Evolutionary conservation across 441 rosid genomes (phyloP), one percentile per base, ranked within the genome.

Genomic region (Arabidopsis hybrid): DNA sequence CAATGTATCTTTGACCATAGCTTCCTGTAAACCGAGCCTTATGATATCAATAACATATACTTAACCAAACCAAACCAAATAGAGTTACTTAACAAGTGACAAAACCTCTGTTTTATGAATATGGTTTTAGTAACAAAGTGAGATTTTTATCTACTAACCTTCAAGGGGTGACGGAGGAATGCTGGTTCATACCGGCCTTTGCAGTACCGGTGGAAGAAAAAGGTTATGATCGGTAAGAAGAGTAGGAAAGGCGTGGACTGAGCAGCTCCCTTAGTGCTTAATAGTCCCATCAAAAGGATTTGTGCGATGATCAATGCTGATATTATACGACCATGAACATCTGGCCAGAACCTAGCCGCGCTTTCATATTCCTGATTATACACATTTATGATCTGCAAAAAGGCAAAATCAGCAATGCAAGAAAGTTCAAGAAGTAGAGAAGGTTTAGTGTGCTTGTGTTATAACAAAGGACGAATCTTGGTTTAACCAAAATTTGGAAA

Each of bases 311-410:
- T 60, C 77, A 91, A 75, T 40, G 95, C 99, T 1, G 65, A 13
- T 59, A 91, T 79, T 39, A 96, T 43, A 40, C 97, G 94, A 14
- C 90, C 89, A 60, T 96, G 98, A 62, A 96, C 95, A 59, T 86
- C 97, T 4, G 96, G 99, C 99, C 97, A 89, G 82, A 91, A 96
- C 73, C 89, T 89, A 31, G 96, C 97, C 0, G 65, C 97, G 40
- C 99, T 93, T 80, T 96, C 99, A 13, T 96, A 96, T 81, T 87
- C 85, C 58, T 96, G 97, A 73, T 87, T 85, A 81, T 93, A 91
- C 68, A 96, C 98, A 65, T 96, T 96, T 73, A 96, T 96, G 63
- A 96, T 88, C 99, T 96, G 85, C 78, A 35, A 12, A 51, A 17
- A 56, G 10, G 26, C 11, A 0, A 31, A 14, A 68, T 11, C 32